Evolutionary conservation across 1,139 yeast species (phyloP).

Genomic region (Debaryomyces psychrophilus): DNA sequence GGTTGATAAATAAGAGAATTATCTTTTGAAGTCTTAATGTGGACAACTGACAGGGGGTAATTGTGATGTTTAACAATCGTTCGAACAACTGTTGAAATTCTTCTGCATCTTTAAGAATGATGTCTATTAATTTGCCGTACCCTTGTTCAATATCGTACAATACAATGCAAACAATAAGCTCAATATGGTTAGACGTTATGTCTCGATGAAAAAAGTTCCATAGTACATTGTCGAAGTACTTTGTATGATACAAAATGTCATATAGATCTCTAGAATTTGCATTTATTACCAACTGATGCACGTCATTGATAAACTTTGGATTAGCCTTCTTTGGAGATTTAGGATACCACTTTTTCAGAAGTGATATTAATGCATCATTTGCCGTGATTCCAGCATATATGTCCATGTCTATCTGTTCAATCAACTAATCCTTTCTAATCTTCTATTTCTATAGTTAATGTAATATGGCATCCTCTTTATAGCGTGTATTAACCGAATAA

Average conservation of each 20-base stretch:
- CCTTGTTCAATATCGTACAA: constrained; percentile 14
- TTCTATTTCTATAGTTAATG: background rate
- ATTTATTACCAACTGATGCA: constrained; percentile 21
- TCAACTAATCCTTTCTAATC: background rate
- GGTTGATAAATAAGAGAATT: constrained; percentile 8
- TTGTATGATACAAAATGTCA: constrained; percentile 23
- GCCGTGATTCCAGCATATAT: constrained; percentile 1
- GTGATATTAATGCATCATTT: constrained; percentile 2
- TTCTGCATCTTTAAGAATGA: constrained; percentile 13
- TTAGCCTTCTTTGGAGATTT: constrained; percentile 21
- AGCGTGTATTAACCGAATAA: background rate
- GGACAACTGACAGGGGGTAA: constrained; percentile 9
- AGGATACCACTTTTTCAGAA: constrained; percentile 24
- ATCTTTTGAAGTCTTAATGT: constrained; percentile 8
- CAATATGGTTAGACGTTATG: constrained; percentile 41
- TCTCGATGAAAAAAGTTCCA: constrained; percentile 48
- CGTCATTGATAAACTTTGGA: constrained; percentile 23
- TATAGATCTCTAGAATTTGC: constrained; percentile 11
- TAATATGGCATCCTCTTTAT: background rate
- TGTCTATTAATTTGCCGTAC: constrained; percentile 7
- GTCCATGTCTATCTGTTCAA: background rate
- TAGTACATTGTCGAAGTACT: constrained; percentile 31
- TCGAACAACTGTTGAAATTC: constrained; percentile 25
- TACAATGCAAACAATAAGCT: constrained; percentile 29
- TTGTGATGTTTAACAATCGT: constrained; percentile 23